A percentile compares a stretch with the other conserved stretches of the same genome.
Conservation (phyloP, 2,329 filamentous ascomycete genomes). For the Talaromyces sp. region DNA sequence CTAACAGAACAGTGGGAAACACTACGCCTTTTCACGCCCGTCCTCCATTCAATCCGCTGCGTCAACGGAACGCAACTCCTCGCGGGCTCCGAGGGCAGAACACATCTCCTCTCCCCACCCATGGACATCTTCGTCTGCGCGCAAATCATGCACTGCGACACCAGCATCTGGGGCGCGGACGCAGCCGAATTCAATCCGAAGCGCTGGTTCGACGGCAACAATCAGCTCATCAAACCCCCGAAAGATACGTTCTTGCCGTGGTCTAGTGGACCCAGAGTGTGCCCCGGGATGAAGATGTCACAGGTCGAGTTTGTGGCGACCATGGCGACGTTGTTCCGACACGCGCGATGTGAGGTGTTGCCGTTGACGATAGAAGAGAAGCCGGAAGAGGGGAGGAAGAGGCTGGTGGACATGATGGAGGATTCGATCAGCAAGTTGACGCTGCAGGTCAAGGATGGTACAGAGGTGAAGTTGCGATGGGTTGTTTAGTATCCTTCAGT, state of each 20-base stretch:
- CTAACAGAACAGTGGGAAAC: constrained; percentile 34
- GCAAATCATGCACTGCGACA: constrained; percentile 47
- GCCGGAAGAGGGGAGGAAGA: neutral
- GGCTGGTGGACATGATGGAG: constrained; percentile 6
- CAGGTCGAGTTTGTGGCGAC: constrained; percentile 55
- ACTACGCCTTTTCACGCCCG: constrained; percentile 42
- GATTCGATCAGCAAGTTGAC: constrained; percentile 13
- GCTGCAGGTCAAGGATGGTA: constrained; percentile 10
- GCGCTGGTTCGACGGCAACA: constrained; percentile 40
- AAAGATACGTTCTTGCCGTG: constrained; percentile 9
- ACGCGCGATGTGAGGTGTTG: constrained; percentile 24
- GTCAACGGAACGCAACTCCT: constrained; percentile 31
- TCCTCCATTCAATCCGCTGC: constrained; percentile 38
- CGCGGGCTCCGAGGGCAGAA: constrained; percentile 22
- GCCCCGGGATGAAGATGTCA: constrained; percentile 37
- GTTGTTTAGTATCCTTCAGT: neutral
- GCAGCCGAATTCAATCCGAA: constrained; percentile 49
- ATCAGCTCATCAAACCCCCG: constrained; percentile 9
- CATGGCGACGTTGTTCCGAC: constrained; percentile 41
- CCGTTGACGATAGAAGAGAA: neutral
- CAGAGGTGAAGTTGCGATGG: constrained; percentile 14
- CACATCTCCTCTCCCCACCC: constrained; percentile 32
- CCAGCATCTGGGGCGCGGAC: constrained; percentile 49
- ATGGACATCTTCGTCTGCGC: constrained; percentile 32
- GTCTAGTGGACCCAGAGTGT: constrained; percentile 5